Base-by-base conservation (phyloP, 2,329 filamentous ascomycete genomes). In the Pochonia chlamydosporia region DNA sequence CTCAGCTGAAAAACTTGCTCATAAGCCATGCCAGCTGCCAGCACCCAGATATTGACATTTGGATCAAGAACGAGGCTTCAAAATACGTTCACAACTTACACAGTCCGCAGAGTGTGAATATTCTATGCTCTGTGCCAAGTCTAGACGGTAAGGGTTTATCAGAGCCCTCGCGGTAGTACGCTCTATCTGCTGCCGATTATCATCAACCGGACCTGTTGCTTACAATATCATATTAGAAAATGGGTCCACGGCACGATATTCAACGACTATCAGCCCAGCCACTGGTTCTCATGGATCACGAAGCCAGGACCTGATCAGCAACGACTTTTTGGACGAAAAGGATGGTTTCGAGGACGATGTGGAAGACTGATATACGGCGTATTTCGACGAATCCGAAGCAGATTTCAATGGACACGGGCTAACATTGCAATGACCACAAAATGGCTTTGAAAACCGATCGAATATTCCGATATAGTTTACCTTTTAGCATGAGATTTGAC, bases 1-100 rank as follows among this genome's bases (percentile, higher is more conserved):
- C 64, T 44, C 58, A 62, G 42, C 69, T 79, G 51, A 75, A 78
- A 56, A 71, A 71, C 25, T 59, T 71, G 39, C 64, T 81, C 31
- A 78, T 80, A 73, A 56, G 59, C 7, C 77, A 81, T 50, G 73
- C 73, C 11, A 61, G 58, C 44, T 81, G 77, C 61, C 70, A 75
- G 49, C 75, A 79, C 47, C 55, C 65, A 13, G 75, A 76, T 47
- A 79, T 80, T 54, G 64, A 77, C 49, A 62, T 65, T 20, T 81
- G 76, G 76, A 65, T 80, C 36, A 67, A 75, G 43, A 73, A 67
- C 46, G 73, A 78, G 57, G 76, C 76, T 3, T 67, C 64, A 41
- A 67, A 62, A n/a, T 75, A 75, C 47, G 73, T 77, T 5, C 60
- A 24, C n/a, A 50, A 37, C 30, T 24, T 50, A 11, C 26, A 40